Conservation (phyloP, 768 basidiomycete species). For the Hypsizygus marmoreus region DNA sequence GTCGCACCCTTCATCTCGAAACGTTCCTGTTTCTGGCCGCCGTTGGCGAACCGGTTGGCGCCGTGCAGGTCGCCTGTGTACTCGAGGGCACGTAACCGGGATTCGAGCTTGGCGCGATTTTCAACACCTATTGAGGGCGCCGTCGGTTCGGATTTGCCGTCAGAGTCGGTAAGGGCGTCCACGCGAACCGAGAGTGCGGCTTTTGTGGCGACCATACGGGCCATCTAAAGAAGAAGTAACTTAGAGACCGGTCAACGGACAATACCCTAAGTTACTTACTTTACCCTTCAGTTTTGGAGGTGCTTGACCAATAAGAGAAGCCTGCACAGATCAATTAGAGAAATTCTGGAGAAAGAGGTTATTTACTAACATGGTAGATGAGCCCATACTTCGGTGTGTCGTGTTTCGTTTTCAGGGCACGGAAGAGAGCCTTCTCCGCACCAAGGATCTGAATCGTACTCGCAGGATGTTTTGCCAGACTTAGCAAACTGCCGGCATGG, state of each 20-base stretch:
- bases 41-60: slow-evolving; percentile 65
- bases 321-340: slow-evolving; percentile 43
- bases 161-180: slow-evolving; percentile 91
- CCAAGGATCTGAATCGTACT: slow-evolving; percentile 98
- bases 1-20: slow-evolving; percentile 83
- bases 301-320: slow-evolving; percentile 95
- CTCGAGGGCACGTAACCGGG: slow-evolving; percentile 87
- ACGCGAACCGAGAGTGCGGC: slow-evolving; percentile 96
- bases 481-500: slow-evolving; percentile 94
- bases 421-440: slow-evolving; percentile 97
- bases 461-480: slow-evolving; percentile 95
- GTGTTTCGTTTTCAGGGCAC: slow-evolving; percentile 98
- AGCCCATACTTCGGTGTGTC: slow-evolving; percentile 99
- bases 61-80: slow-evolving; percentile 74
- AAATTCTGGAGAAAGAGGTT: slow-evolving; percentile 2
- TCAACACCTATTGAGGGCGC: slow-evolving; percentile 90
- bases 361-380: slow-evolving; percentile 88
- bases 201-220: slow-evolving; percentile 99
- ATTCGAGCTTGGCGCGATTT: slow-evolving; percentile 94
- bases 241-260: not conserved
- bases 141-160: slow-evolving; percentile 81
- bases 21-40: slow-evolving; percentile 68
- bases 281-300: slow-evolving; percentile 98
- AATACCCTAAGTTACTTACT: slow-evolving; percentile 37
- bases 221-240: slow-evolving; percentile 64